Evolutionary conservation across 805 yeast genomes (phyloP), one percentile per base, ranked within the genome.

Genomic region (Zygotorulaspora chibaensis): DNA sequence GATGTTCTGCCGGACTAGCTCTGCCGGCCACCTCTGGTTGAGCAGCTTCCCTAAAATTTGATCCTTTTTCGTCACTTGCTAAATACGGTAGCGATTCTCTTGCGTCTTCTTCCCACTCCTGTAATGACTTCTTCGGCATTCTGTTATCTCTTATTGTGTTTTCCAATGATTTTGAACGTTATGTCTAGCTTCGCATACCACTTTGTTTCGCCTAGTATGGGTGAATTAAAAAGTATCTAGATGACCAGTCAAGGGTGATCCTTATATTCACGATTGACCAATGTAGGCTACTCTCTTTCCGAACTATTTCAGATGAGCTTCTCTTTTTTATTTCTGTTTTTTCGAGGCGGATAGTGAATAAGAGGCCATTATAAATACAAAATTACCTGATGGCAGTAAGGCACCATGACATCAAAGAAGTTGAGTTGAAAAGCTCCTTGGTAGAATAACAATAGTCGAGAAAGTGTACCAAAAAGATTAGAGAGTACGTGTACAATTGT

Each of bases 21-120:
- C 40, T 25, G 10, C 47, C 48, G 11, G 48, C 51, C 18, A 50
- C 47, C 29, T 54, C 63, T 7, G 67, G 38, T n/a, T 46, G 46
- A 3, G 37, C 41, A 1, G 75, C 68, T 38, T 62, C 65, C 61
- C 80, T 70, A 43, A 68, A 57, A 41, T 80, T 69, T 3, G 86
- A 72, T 1, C 84, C 76, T 57, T 81, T 80, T 57, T 85, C 93
- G 65, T 85, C 93, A 40, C 85, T 79, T 2, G 80, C 85, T 9
- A 85, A 67, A 59, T 72, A 84, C 15, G 83, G 80, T 28, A 71
- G 66, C 0, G 90, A 80, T 34, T 74, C 77, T 42, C 70, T 68
- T 0, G 85, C 85, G 25, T 83, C 88, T 11, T 63, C 57, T 47
- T 72, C 77, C 41, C 79, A 58, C 20, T 64, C 64, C 35, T 61